Percentiles rank a stretch among this genome's conserved stretches.
These are phyloP conservation scores for Conoideocrella luteorostrata DNA, from an alignment of 2,329 filamentous ascomycete genomes.

Conservation along the genomic window DNA sequence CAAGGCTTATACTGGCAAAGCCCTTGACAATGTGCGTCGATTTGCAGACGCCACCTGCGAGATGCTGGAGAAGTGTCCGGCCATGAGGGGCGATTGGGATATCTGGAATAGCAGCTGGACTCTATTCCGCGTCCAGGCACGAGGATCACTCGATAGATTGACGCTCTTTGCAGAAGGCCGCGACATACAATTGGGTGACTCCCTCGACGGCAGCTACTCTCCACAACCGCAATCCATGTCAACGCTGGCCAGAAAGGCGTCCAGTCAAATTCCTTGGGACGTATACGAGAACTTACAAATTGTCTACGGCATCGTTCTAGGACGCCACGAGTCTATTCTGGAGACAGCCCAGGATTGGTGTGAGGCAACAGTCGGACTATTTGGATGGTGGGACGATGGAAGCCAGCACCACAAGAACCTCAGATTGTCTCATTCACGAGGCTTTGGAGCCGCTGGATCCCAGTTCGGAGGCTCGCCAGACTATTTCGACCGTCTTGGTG, in stretches of 20 bases:
- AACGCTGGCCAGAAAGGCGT: conserved; percentile 67
- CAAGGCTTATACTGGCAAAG: conserved; percentile 64
- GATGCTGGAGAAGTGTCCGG: conserved; percentile 69
- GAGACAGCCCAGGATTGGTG: conserved; percentile 82
- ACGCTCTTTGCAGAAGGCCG: conserved; percentile 73
- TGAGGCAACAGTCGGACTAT: conserved; percentile 75
- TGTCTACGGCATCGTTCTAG: conserved; percentile 75
- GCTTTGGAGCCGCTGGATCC: conserved; percentile 24
- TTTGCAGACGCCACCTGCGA: conserved; percentile 63
- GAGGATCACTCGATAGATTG: conserved; percentile 62
- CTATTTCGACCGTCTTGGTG: conserved; percentile 67
- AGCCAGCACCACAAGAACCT: conserved; percentile 40
- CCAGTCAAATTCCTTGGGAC: conserved; percentile 82
- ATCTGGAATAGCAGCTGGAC: conserved; percentile 76
- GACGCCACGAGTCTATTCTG: conserved; percentile 68
- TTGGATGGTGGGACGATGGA: conserved; percentile 90
- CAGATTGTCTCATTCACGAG: conserved; percentile 33
- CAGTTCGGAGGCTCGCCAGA: conserved; percentile 52
- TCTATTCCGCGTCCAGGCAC: conserved; percentile 70
- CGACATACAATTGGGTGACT: conserved; percentile 36
- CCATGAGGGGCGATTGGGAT: conserved; percentile 68
- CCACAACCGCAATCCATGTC: conserved; percentile 47
- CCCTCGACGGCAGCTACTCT: conserved; percentile 25
- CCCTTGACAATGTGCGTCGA: conserved; percentile 71
- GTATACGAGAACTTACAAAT: conserved; percentile 80